These are phyloP conservation scores for Picochlorum sp. DNA, from an alignment of 139 green algal species.

Conservation along the genomic window DNA sequence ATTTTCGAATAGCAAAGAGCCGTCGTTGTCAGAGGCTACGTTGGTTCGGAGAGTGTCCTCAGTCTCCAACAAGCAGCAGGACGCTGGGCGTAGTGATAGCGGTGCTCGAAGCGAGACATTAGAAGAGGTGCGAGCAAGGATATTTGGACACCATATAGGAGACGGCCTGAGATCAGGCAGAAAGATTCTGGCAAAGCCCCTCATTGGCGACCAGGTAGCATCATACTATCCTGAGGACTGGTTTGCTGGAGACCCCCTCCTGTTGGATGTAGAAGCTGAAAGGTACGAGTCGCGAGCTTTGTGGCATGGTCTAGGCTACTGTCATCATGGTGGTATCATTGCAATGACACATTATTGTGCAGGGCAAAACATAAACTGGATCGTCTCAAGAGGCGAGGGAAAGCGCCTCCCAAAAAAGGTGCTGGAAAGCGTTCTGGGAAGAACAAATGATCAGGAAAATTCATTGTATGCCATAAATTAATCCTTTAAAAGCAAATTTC, in stretches of 20 bases:
- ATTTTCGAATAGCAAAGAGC: too few species aligned
- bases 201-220: slow-evolving; percentile 38
- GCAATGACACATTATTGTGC: neutral
- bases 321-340: neutral
- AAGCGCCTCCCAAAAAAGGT: slow-evolving; percentile 51
- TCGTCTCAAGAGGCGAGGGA: slow-evolving; percentile 36
- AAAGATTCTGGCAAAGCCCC: slow-evolving; percentile 45
- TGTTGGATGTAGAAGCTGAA: slow-evolving; percentile 34
- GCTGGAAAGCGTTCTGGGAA: slow-evolving; percentile 40
- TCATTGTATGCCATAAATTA: too few species aligned
- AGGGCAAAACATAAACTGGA: slow-evolving; percentile 44
- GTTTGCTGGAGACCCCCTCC: slow-evolving; percentile 40
- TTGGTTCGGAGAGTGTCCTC: neutral
- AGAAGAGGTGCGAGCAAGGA: slow-evolving; percentile 42
- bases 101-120: slow-evolving; percentile 20
- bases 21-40: too few species aligned
- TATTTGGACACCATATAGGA: slow-evolving; percentile 58
- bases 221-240: slow-evolving; percentile 42
- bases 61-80: too few species aligned
- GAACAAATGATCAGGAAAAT: slow-evolving; percentile 8
- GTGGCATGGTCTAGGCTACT: neutral
- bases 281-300: slow-evolving; percentile 23
- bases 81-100: too few species aligned
- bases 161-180: slow-evolving; percentile 51
- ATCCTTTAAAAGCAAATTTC: too few species aligned